phyloP scores from a whole-genome alignment of 2,329 filamentous ascomycete species.

The Chrysosporium keratinophilum region DNA sequence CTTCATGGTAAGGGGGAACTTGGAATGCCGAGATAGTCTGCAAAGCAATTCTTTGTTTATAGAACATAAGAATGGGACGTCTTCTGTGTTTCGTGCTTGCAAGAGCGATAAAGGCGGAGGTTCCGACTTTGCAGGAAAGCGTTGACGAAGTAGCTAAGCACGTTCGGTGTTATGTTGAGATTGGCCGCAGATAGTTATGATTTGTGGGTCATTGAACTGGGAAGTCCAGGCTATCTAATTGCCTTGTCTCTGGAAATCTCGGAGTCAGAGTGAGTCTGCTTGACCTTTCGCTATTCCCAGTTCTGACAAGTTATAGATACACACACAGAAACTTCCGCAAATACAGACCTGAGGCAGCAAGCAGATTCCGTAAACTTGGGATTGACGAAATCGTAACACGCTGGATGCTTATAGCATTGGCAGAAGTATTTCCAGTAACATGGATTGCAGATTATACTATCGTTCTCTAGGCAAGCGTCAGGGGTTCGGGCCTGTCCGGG shows the following conservation, averaged over 20 bases:
- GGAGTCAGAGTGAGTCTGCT: slow-evolving; percentile 5
- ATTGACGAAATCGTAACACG: neutral
- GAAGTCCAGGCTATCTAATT: slow-evolving; percentile 5
- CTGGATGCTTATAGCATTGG: neutral
- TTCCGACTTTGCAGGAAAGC: neutral
- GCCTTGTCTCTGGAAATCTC: slow-evolving; percentile 6
- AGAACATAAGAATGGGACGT: too few relatives aligned
- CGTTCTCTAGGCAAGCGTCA: too few relatives aligned
- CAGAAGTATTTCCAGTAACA: too few relatives aligned
- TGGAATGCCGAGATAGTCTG: too few relatives aligned
- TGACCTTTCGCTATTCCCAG: neutral
- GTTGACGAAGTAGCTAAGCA: neutral
- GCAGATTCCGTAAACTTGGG: neutral
- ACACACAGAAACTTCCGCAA: too few relatives aligned
- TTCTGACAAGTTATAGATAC: slow-evolving; percentile 1
- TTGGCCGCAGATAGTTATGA: slow-evolving; percentile 11
- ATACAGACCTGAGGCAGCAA: slow-evolving; percentile 1
- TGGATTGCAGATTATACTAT: too few relatives aligned
- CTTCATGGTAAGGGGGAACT: too few relatives aligned
- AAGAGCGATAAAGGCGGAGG: slow-evolving; percentile 1
- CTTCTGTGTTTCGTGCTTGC: neutral
- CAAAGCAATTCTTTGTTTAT: too few relatives aligned
- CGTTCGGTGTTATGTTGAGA: neutral
- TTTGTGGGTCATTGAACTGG: slow-evolving; percentile 5
- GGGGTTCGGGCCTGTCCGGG: too few relatives aligned